A percentile compares a stretch with the other conserved stretches of the same genome.
Conservation (phyloP, 2,329 filamentous ascomycete genomes). For the Aspergillus quadricinctus region DNA sequence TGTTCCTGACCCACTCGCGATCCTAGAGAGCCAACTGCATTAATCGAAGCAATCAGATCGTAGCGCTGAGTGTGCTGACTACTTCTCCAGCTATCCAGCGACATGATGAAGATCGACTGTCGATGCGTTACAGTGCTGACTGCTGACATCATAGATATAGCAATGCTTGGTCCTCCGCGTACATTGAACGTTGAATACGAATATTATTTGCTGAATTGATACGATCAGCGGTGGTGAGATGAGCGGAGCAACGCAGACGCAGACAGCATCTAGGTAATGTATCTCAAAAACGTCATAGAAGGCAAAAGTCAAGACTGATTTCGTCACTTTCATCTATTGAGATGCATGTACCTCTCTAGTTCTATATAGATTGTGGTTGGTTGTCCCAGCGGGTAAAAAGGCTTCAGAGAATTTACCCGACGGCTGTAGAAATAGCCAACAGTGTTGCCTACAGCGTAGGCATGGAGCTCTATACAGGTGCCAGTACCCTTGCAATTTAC, state of each 20-base stretch:
- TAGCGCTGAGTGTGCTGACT: neutral
- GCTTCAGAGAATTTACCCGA: neutral
- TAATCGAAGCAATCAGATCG: neutral
- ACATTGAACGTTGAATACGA: neutral
- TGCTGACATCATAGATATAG: neutral
- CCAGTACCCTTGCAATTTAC: no score
- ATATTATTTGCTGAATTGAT: neutral
- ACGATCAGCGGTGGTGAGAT: no score
- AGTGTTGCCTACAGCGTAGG: neutral
- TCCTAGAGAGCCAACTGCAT: neutral
- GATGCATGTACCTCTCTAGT: neutral
- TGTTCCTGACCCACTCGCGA: neutral
- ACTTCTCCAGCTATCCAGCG: neutral
- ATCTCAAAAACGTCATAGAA: neutral
- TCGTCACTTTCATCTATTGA: neutral
- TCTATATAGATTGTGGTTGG: neutral
- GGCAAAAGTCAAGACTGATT: neutral
- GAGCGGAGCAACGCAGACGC: neutral
- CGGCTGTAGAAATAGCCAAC: neutral
- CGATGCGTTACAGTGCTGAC: neutral
- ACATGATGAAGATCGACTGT: neutral
- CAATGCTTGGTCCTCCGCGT: neutral
- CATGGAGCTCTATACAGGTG: neutral
- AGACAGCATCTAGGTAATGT: neutral
- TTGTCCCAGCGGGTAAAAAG: neutral